phyloP scores from a whole-genome alignment of 169 alveolate genomes.

The Ichthyophthirius multifiliis region DNA sequence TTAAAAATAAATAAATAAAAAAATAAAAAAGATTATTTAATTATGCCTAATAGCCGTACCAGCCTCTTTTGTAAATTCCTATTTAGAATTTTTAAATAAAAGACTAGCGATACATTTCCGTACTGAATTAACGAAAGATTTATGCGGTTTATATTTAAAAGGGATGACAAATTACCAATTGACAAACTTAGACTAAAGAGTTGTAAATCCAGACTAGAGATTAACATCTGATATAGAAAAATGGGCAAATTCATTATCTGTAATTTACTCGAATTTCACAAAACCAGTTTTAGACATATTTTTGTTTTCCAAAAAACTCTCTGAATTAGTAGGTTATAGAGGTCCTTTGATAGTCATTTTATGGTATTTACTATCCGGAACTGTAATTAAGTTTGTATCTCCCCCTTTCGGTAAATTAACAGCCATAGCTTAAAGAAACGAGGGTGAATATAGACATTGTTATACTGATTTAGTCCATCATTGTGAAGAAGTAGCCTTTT shows the following conservation, averaged over 20 bases:
- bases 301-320: constrained; percentile 69
- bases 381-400: constrained; percentile 60
- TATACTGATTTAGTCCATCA: constrained; percentile 75
- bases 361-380: constrained; percentile 82
- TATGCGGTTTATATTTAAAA: constrained; percentile 64
- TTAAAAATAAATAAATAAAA: neutral
- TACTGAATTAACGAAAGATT: constrained; percentile 57
- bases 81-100: constrained; percentile 67
- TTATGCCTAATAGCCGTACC: constrained; percentile 78
- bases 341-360: constrained; percentile 72
- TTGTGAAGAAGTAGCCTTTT: constrained; percentile 87
- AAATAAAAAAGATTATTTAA: constrained; percentile 29
- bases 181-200: constrained; percentile 74
- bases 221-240: constrained; percentile 77
- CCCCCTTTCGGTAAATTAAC: constrained; percentile 84
- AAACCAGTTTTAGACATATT: constrained; percentile 84
- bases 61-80: constrained; percentile 78
- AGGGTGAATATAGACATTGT: constrained; percentile 79
- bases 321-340: constrained; percentile 79
- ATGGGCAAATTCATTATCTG: constrained; percentile 70
- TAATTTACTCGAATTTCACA: constrained; percentile 72
- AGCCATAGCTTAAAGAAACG: constrained; percentile 68
- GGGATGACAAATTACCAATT: constrained; percentile 74
- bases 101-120: constrained; percentile 70
- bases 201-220: constrained; percentile 80